Evolutionary conservation across 202 grass and related monocot genomes (phyloP), one percentile per base, ranked within the genome.

Genomic region (Panicum virgatum): DNA sequence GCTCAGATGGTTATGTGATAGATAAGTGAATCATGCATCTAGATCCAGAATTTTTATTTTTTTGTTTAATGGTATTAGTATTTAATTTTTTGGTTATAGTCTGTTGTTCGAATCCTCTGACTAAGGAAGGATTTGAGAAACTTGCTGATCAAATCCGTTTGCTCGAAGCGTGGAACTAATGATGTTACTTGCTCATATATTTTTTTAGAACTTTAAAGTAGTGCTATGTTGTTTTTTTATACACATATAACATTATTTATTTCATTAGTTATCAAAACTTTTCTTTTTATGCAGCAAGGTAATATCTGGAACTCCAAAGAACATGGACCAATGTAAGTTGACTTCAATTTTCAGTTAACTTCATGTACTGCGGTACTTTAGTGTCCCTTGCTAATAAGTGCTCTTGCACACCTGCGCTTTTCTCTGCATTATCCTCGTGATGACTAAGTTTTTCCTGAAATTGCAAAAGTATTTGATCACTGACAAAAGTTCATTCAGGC

Each of bases 221-320:
- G 7, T 75, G 7, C 10, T 80, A 16, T 20, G 23, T 67, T 15
- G 16, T 72, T 2, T 71, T 72, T 2, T 71, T 77, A 5, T 13
- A 9, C 11, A 34, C 36, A 44, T 18, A 40, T 27, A 30, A 19
- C 6, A 44, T 72, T 38, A 53, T 53, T 78, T 57, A 20, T 58
- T 69, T 63, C 34, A 37, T 76, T 81, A 81, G 5, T 76, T 34
- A 73, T 57, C 9, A 80, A 40, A 15, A 7, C 14, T 62, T 43
- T 68, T 66, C 29, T 78, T 78, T 51, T 89, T 38, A 46, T 89
- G 79, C 78, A 89, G 88, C 59, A 78, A 77, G 59, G 68, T 74
- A 73, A 42, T 76, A 73, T 73, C 88, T 73, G 83, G 73, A 73
- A 84, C 68, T 69, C 62, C 88, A 56, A 82, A 60, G 65, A 78